Base-by-base conservation (phyloP, 2,329 filamentous ascomycete genomes). In the Epichloe gansuensis region DNA sequence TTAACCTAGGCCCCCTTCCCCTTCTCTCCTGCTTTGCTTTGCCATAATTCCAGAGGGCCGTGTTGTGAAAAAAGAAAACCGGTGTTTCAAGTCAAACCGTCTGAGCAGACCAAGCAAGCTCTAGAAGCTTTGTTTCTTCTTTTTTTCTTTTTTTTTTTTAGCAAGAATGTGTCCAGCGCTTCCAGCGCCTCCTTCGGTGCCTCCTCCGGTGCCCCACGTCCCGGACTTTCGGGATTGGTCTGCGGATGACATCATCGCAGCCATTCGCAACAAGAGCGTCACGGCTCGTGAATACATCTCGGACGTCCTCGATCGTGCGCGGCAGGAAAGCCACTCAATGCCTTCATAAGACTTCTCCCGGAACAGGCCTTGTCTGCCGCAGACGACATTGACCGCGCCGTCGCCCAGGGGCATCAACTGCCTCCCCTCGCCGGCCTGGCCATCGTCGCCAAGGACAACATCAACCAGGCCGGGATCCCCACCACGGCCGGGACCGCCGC, bases 371-470 rank as follows among this genome's bases (percentile, higher is more conserved):
- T 52, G 15, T 34, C 28, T 15, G 51, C 45, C 3, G 45, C 51
- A 13, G 51, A 52, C 28, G 43, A 52, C 12, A 37, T 52, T 4
- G 51, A 52, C 38, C 28, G 21, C 15, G 45, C 38, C 6, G 53
- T 56, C 34, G 52, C 54, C 17, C 25, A 51, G 5, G 57, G 57
- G 2, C 45, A 49, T 5, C 4, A 52, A 3, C 45, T 58, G 15
- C 54, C 57, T 11, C 58, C 57, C 21, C 55, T 60, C 13, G 58
- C 56, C 17, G 58, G 58, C 2, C 53, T 60, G 4, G 57, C 58
- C n/a, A 55, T 60, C 43, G 58, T 57, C 39, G 52, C 50, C 17
- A 60, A 60, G 34, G 58, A 60, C 50, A 60, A 59, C 39, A 60
- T 60, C 51, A 58, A 60, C 44, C 17, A 59, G 21, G 37, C 48